Conservation (phyloP, 2,329 filamentous ascomycete species). For the Plectosphaerella sp. region DNA sequence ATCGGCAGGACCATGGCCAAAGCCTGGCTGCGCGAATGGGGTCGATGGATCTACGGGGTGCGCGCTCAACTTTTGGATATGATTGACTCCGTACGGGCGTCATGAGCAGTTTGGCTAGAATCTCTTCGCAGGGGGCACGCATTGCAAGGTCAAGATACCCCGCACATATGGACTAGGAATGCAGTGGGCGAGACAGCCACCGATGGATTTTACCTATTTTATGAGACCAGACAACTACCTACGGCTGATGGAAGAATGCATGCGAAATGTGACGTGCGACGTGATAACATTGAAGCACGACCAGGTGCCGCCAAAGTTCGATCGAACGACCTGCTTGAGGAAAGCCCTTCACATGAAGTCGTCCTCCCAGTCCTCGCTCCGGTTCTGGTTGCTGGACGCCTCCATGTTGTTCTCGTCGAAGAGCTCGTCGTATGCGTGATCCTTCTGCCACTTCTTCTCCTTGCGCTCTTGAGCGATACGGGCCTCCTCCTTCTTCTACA, state of each 20-base stretch:
- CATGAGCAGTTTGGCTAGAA: too few relatives aligned
- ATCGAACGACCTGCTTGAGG: too few relatives aligned
- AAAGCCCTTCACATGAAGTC: constrained; percentile 74
- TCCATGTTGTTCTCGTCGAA: constrained; percentile 80
- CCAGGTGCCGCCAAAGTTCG: too few relatives aligned
- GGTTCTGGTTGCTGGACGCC: constrained; percentile 78
- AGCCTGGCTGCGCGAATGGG: constrained; percentile 23
- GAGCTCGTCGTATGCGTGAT: constrained; percentile 95
- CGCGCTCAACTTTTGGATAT: constrained; percentile 12
- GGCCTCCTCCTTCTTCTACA: constrained; percentile 72
- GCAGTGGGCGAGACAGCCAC: too few relatives aligned
- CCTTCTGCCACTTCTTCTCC: constrained; percentile 89
- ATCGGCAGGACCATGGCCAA: constrained; percentile 18
- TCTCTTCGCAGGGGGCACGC: too few relatives aligned
- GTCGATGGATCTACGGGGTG: constrained; percentile 24
- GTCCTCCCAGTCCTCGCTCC: constrained; percentile 72
- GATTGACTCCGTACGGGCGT: constrained; percentile 11
- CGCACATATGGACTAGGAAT: too few relatives aligned
- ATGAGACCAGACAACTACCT: too few relatives aligned
- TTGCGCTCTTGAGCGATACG: constrained; percentile 72
- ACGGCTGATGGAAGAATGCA: too few relatives aligned
- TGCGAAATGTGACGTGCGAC: too few relatives aligned
- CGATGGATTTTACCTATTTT: too few relatives aligned
- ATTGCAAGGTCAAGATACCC: too few relatives aligned
- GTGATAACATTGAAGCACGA: too few relatives aligned